Evolutionary conservation across 2,329 filamentous ascomycete species (phyloP).

Genomic region (Geosmithia morbida): DNA sequence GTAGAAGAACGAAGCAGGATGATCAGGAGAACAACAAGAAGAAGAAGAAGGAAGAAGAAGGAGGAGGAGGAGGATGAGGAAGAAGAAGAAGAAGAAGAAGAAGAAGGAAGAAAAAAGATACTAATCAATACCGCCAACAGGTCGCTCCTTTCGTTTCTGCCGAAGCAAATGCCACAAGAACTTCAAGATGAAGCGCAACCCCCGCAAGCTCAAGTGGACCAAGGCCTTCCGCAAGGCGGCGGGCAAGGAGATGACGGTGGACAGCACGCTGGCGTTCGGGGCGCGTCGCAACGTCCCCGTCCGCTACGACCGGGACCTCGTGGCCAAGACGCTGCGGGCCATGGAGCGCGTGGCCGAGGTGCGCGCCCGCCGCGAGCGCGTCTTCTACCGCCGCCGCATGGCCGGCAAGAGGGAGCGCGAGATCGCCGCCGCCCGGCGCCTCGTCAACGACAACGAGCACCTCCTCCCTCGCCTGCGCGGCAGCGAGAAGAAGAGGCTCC

Average conservation of each 20-base stretch:
- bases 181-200: constrained; percentile 52
- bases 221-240: constrained; percentile 74
- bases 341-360: constrained; percentile 90
- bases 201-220: constrained; percentile 93
- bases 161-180: constrained; percentile 42
- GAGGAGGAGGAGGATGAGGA: not conserved
- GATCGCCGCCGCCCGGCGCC: constrained; percentile 65
- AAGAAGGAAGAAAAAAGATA: not conserved
- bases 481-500: constrained; percentile 45
- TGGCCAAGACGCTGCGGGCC: constrained; percentile 74
- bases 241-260: constrained; percentile 82
- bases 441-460: constrained; percentile 87
- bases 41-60: not conserved
- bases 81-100: not conserved
- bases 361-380: constrained; percentile 65
- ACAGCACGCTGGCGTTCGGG: constrained; percentile 84
- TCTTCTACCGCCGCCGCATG: constrained; percentile 91
- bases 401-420: constrained; percentile 76
- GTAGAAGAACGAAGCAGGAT: too few relatives aligned
- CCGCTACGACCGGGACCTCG: constrained; percentile 88
- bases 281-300: constrained; percentile 87
- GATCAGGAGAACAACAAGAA: not conserved
- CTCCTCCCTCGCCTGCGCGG: constrained; percentile 62
- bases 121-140: not conserved
- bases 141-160: constrained; percentile 2